phyloP scores from a whole-genome alignment of 305 asterid genomes.

The Rubia tinctorum region DNA sequence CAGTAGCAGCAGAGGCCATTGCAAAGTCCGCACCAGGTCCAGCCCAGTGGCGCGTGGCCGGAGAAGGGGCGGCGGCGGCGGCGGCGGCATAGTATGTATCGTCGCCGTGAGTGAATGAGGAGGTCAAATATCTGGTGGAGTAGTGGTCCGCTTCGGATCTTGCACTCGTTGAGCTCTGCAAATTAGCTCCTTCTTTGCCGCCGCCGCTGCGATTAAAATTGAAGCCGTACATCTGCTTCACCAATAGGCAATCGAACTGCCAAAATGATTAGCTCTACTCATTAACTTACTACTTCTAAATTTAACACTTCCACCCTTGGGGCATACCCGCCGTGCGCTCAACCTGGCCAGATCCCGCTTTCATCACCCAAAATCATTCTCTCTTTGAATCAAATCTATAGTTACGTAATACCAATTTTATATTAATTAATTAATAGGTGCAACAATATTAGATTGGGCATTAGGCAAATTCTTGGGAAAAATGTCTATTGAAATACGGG shows the following conservation, averaged over 20 bases:
- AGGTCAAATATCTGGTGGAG: slow-evolving; percentile 46
- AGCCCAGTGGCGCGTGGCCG: slow-evolving; percentile 27
- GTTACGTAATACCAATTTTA: too few relatives aligned
- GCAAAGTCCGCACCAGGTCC: slow-evolving; percentile 53
- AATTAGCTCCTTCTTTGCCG: slow-evolving; percentile 33
- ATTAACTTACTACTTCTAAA: too few relatives aligned
- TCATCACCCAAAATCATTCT: too few relatives aligned
- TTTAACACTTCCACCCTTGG: too few relatives aligned
- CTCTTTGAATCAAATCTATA: too few relatives aligned
- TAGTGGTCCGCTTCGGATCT: slow-evolving; percentile 50
- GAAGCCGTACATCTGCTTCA: slow-evolving; percentile 57
- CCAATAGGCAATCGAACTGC: slow-evolving; percentile 13
- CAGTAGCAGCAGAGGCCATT: slow-evolving; percentile 25
- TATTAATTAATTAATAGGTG: too few relatives aligned
- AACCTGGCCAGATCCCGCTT: too few relatives aligned
- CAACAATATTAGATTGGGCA: too few relatives aligned
- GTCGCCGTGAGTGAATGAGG: slow-evolving; percentile 32
- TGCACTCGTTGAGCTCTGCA: slow-evolving; percentile 24
- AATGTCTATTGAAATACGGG: too few relatives aligned
- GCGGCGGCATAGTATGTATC: slow-evolving; percentile 38
- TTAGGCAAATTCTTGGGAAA: too few relatives aligned
- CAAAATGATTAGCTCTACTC: too few relatives aligned
- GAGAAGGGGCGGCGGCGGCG: slow-evolving; percentile 33
- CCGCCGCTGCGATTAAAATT: slow-evolving; percentile 28
- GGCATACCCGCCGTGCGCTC: too few relatives aligned